Percentiles rank a stretch among this genome's conserved stretches.
phyloP scores from a whole-genome alignment of 1,284 basidiomycete species.

The Ustilago trichophora region DNA sequence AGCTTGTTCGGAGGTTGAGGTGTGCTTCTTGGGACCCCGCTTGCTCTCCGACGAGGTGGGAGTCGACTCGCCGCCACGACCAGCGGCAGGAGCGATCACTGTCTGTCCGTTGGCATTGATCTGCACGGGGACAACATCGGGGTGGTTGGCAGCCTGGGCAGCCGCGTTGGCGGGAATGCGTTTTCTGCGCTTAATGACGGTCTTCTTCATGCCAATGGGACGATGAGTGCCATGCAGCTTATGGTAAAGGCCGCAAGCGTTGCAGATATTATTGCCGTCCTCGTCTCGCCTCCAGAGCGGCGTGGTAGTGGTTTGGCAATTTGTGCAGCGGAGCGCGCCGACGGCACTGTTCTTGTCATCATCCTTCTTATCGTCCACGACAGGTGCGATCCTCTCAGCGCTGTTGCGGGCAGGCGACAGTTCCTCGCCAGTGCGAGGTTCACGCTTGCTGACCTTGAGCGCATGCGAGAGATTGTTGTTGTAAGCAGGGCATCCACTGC shows the following conservation, averaged over 20 bases:
- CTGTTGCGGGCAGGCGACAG: constrained; percentile 13
- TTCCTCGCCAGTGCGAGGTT: constrained; percentile 22
- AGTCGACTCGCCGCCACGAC: constrained; percentile 16
- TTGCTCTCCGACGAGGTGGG: constrained; percentile 15
- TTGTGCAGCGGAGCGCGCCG: constrained; percentile 73
- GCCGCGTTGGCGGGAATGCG: constrained; percentile 72
- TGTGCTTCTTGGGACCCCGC: constrained; percentile 28
- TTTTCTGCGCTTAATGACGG: constrained; percentile 96
- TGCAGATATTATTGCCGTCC: constrained; percentile 89
- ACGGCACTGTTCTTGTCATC: constrained; percentile 33
- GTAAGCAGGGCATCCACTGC: constrained; percentile 61
- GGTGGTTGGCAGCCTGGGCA: constrained; percentile 33
- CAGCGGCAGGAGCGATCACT: constrained; percentile 40
- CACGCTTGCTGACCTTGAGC: constrained; percentile 36
- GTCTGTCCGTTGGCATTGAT: constrained; percentile 44
- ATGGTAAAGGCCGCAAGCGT: constrained; percentile 86
- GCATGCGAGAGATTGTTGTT: constrained; percentile 61
- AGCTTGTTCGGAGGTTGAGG: constrained; percentile 30
- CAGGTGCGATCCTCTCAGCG: constrained; percentile 10
- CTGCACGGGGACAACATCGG: constrained; percentile 39
- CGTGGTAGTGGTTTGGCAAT: constrained; percentile 86
- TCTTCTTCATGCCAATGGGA: constrained; percentile 98
- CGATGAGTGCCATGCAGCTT: constrained; percentile 96
- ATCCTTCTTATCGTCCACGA: constrained; percentile 28
- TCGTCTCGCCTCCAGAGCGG: constrained; percentile 91